Percentiles rank a stretch among this genome's conserved stretches.
These are phyloP conservation scores for Sphaerostilbella broomeana DNA, from an alignment of 2,329 filamentous ascomycete genomes.

Conservation along the genomic window DNA sequence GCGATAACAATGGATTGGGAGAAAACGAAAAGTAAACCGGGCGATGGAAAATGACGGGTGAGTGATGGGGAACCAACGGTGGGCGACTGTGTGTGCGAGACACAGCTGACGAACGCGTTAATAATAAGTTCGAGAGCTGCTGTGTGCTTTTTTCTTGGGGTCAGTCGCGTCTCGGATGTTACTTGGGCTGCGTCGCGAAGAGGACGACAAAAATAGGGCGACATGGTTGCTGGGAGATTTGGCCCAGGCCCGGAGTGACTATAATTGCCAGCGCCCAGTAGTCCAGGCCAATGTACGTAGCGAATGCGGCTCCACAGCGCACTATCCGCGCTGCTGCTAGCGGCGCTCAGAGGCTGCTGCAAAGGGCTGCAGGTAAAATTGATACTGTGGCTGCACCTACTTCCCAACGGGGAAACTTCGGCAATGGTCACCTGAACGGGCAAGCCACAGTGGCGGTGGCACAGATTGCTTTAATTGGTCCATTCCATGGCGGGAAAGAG, in stretches of 20 bases:
- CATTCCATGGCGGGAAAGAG: background rate
- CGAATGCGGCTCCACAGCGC: no score
- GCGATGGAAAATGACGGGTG: no score
- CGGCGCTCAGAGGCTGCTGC: no score
- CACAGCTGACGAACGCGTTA: background rate
- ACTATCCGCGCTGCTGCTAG: background rate
- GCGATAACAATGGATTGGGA: no score
- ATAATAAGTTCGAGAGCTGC: background rate
- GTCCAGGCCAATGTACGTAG: no score
- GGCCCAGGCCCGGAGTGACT: no score
- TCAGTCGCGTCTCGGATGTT: background rate
- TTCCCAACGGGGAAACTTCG: no score
- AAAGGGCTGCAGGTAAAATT: background rate
- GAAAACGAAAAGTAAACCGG: background rate
- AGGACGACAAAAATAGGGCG: slow-evolving; percentile 4
- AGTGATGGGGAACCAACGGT: no score
- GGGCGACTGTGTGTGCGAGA: no score
- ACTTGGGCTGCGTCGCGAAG: background rate
- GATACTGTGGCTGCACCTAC: background rate
- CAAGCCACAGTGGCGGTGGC: slow-evolving; percentile 7
- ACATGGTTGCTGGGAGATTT: no score
- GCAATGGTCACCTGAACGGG: no score
- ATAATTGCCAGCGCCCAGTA: no score
- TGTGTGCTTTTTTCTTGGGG: background rate
- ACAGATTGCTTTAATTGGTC: background rate